Evolutionary conservation across 805 yeast genomes (phyloP).

Genomic region (Starmerella floricola): DNA sequence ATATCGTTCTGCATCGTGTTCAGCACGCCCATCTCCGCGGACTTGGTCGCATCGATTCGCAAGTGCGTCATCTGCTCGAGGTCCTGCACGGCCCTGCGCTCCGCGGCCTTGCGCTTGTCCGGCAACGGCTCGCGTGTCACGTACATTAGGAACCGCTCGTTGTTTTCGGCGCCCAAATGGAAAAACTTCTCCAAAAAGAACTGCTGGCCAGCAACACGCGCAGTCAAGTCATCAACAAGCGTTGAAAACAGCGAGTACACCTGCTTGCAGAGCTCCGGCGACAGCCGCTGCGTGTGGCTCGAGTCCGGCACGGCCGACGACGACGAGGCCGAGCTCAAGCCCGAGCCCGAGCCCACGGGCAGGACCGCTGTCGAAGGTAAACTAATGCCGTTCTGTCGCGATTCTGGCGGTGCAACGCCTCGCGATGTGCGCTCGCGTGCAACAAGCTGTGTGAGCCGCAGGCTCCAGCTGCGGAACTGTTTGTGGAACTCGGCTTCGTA

Average conservation of each 20-base stretch:
- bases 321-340: neutral
- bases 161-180: slow-evolving; percentile 33
- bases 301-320: neutral
- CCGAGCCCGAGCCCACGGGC: neutral
- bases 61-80: slow-evolving; percentile 1
- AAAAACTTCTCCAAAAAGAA: slow-evolving; percentile 38
- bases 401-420: too few relatives aligned
- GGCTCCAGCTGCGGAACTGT: slow-evolving; percentile 26
- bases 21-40: slow-evolving; percentile 2
- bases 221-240: slow-evolving; percentile 6
- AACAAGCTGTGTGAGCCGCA: slow-evolving; percentile 10
- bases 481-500: slow-evolving; percentile 30
- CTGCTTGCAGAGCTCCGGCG: neutral
- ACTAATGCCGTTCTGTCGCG: too few relatives aligned
- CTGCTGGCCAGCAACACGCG: slow-evolving; percentile 34
- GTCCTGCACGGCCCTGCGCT: neutral
- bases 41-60: slow-evolving; percentile 3
- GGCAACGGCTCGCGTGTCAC: slow-evolving; percentile 5
- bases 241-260: neutral
- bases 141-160: slow-evolving; percentile 27
- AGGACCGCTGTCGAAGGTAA: too few relatives aligned
- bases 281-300: neutral
- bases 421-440: neutral
- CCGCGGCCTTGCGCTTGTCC: neutral
- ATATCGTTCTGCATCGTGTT: slow-evolving; percentile 4